Conservation (phyloP, 257 asterid genomes). For the Verbascum thapsus region DNA sequence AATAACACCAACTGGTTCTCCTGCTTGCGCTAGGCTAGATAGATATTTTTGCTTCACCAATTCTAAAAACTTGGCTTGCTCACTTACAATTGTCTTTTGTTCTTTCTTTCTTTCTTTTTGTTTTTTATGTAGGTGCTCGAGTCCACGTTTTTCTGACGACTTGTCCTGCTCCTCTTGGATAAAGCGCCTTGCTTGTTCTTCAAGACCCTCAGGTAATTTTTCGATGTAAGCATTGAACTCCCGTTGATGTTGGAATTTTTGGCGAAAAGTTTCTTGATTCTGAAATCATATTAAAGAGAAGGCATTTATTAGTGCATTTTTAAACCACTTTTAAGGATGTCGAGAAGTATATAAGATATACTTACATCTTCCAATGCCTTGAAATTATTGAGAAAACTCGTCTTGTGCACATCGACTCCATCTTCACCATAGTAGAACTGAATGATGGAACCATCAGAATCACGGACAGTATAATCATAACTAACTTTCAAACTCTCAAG, state of each 20-base stretch:
- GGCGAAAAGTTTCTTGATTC: constrained; percentile 73
- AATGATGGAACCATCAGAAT: constrained; percentile 91
- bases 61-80: constrained; percentile 51
- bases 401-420: constrained; percentile 85
- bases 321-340: too few species aligned
- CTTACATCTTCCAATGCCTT: constrained; percentile 76
- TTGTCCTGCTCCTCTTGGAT: constrained; percentile 30
- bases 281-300: constrained; percentile 39
- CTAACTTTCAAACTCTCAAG: constrained; percentile 90
- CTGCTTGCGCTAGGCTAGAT: constrained; percentile 82
- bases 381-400: constrained; percentile 86
- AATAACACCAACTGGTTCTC: constrained; percentile 97
- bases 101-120: constrained; percentile 38
- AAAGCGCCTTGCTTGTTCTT: constrained; percentile 51
- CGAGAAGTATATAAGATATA: constrained; percentile 33
- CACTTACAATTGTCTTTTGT: constrained; percentile 32
- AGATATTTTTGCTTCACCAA: constrained; percentile 80
- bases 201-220: constrained; percentile 81
- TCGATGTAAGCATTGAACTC: constrained; percentile 61
- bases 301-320: neutral
- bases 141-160: constrained; percentile 29
- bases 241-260: constrained; percentile 50
- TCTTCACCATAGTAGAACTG: constrained; percentile 96
- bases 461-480: constrained; percentile 94
- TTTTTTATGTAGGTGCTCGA: constrained; percentile 27